Base-by-base conservation (phyloP, 257 asterid genomes). In the Plectranthus barbatus region DNA sequence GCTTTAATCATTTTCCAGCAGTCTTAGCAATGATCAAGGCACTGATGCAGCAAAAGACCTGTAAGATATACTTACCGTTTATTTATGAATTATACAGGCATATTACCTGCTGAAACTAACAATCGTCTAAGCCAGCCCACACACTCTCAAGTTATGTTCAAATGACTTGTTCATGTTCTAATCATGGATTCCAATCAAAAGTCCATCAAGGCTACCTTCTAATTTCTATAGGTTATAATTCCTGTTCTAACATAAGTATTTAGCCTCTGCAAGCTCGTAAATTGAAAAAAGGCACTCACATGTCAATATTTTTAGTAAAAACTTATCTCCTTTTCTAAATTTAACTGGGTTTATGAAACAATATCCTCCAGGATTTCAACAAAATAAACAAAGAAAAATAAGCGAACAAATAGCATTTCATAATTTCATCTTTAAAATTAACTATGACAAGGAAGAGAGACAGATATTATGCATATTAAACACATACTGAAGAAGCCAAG, bases 401-500 rank as follows among this genome's bases (percentile, higher is more conserved):
- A 56, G 24, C 18, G 9, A 53, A 39, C 46, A 44, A 31, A 33
- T 29, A 52, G 42, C 39, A 24, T 53, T 19, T 47, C 17, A 41
- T 15, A 19, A 49, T 66, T 65, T 39, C 46, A 1, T 18, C 23
- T 36, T 21, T 46, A 33, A 49, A 63, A 15, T 49, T 14, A 42
- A 51, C 6, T 62, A 51, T n/a, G 11, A 48, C 56, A 44, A 26
- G 58, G 21, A 57, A 60, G 40, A 72, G 23, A 19, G 33, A 51
- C 15, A 5, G 31, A 26, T 26, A 26, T 26, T 26, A 5, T 26
- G 31, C 31, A 26, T 26, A 26, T 26, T 26, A 26, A 71, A 37
- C 26, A 80, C 96, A 59, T 85, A 93, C 99, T 7, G 99, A 93
- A 77, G 99, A 93, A 71, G 99, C 94, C 91, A 93, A 81, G 81